Evolutionary conservation across 768 basidiomycete species (phyloP).

Genomic region (Lactarius deliciosus): DNA sequence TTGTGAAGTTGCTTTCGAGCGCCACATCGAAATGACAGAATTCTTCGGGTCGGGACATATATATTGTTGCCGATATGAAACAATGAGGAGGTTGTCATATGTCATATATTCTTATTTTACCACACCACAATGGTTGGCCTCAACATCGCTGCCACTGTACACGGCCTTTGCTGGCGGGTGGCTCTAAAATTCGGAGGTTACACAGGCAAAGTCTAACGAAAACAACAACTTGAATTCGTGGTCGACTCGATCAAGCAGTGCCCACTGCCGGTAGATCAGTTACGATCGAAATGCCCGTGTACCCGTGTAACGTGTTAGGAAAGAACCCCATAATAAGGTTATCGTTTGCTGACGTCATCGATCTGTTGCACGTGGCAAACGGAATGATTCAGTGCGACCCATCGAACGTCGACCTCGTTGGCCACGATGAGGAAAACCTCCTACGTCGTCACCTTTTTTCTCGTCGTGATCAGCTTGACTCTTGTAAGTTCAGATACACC

Average conservation of each 20-base stretch:
- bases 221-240: neutral
- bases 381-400: neutral
- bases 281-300: constrained; percentile 1
- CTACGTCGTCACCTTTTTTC: constrained; percentile 62
- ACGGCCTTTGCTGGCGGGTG: neutral
- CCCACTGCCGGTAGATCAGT: neutral
- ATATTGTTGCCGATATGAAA: constrained; percentile 21
- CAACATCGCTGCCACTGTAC: neutral
- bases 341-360: constrained; percentile 12
- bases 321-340: neutral
- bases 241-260: neutral
- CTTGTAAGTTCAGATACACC: constrained; percentile 43
- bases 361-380: neutral
- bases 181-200: neutral
- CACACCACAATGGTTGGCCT: neutral
- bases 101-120: neutral
- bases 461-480: constrained; percentile 49
- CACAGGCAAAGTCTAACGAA: neutral
- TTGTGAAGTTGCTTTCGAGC: constrained; percentile 2
- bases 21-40: neutral
- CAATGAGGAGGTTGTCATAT: constrained; percentile 4
- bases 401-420: neutral
- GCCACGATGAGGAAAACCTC: constrained; percentile 63
- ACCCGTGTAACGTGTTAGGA: neutral
- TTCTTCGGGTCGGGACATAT: neutral